These are phyloP conservation scores for Magnolia kwangsiensis DNA, from an alignment of 164 flowering plant genomes.

Conservation along the genomic window DNA sequence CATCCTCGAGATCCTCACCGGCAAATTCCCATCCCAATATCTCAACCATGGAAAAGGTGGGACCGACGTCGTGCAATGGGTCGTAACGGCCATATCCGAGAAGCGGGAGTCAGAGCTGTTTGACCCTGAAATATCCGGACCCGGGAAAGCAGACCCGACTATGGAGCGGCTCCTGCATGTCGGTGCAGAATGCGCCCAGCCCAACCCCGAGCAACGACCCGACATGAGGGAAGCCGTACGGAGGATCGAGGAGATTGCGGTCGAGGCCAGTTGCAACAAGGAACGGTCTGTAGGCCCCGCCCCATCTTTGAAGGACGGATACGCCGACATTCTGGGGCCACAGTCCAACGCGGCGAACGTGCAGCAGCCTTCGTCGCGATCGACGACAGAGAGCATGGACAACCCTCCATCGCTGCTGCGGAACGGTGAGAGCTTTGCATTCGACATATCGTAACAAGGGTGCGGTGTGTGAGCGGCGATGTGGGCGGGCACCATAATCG, in stretches of 20 bases:
- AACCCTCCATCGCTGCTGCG: background rate
- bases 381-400: conserved; percentile 2
- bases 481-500: no score
- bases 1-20: conserved; percentile 77
- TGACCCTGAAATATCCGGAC: conserved; percentile 60
- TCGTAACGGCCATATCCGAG: conserved; percentile 37
- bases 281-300: background rate
- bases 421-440: conserved; percentile 11
- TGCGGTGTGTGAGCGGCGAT: no score
- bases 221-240: conserved; percentile 56
- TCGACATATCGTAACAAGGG: conserved; percentile 17
- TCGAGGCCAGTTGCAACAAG: background rate
- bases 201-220: conserved; percentile 38
- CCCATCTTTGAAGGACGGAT: background rate
- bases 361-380: conserved; percentile 4
- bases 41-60: conserved; percentile 72
- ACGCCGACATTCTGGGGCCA: background rate
- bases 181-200: conserved; percentile 57
- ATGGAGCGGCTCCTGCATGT: conserved; percentile 54
- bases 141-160: background rate
- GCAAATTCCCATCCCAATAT: conserved; percentile 87
- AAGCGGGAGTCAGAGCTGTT: conserved; percentile 44
- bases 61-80: conserved; percentile 83
- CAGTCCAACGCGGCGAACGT: conserved; percentile 9
- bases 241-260: conserved; percentile 56